phyloP scores from a whole-genome alignment of 371 early-diverging fungal genomes.

The Mucor piriformis region DNA sequence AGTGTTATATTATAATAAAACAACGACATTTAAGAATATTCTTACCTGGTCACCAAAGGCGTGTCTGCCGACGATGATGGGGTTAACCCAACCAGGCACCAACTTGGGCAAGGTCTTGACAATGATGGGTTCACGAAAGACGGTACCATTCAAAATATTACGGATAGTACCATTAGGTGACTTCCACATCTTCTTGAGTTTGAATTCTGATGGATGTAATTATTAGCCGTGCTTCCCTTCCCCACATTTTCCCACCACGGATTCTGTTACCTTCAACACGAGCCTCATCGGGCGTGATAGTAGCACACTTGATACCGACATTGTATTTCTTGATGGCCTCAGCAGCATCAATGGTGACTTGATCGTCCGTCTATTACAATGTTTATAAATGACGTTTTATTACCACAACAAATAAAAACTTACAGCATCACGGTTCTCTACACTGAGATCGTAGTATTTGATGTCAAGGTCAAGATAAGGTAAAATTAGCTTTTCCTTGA shows the following conservation, averaged over 20 bases:
- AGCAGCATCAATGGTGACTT: conserved; percentile 95
- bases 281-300: conserved; percentile 97
- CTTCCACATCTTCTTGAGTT: conserved; percentile 95
- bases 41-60: conserved; percentile 95
- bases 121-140: conserved; percentile 97
- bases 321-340: conserved; percentile 96
- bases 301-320: conserved; percentile 98
- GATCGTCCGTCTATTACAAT: conserved; percentile 82
- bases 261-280: conserved; percentile 81
- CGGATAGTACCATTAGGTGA: conserved; percentile 98
- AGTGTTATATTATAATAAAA: neutral
- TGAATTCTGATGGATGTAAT: conserved; percentile 70
- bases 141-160: conserved; percentile 95
- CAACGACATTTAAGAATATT: too few species aligned
- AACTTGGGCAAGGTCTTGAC: conserved; percentile 87
- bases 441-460: conserved; percentile 95
- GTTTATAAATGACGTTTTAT: neutral
- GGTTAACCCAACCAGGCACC: conserved; percentile 94
- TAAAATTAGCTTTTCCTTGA: conserved; percentile 92
- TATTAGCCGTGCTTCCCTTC: neutral
- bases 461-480: conserved; percentile 92
- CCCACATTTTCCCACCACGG: neutral
- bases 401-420: conserved; percentile 4
- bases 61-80: conserved; percentile 95
- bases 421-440: conserved; percentile 89